A percentile compares a stretch with the other conserved stretches of the same genome.
Evolutionary conservation across 495 filamentous ascomycete genomes (phyloP).

Genomic region (Penicillium mononematosum): DNA sequence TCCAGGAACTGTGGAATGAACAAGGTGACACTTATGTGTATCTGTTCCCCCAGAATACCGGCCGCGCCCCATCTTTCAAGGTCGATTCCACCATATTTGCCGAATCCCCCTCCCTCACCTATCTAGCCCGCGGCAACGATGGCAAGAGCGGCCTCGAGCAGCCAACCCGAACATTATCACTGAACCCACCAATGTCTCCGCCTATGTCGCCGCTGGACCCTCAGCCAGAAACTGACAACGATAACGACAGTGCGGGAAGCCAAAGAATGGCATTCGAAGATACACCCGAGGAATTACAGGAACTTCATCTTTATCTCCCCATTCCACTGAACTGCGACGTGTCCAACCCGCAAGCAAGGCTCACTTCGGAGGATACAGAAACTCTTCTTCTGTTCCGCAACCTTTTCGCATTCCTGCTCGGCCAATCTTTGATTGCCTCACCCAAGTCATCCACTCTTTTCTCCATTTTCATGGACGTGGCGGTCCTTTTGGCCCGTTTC

Average conservation of each 20-base stretch:
- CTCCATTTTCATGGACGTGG: constrained; percentile 68
- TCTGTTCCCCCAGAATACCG: constrained; percentile 66
- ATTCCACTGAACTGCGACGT: constrained; percentile 52
- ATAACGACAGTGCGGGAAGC: constrained; percentile 45
- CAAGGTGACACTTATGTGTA: constrained; percentile 80
- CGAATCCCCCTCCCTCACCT: constrained; percentile 66
- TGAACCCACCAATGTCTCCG: constrained; percentile 44
- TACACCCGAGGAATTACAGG: constrained; percentile 42
- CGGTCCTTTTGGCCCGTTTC: constrained; percentile 65
- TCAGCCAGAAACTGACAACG: constrained; percentile 35
- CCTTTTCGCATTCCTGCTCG: constrained; percentile 83
- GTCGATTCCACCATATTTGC: constrained; percentile 69
- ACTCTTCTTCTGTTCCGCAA: constrained; percentile 78
- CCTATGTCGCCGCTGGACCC: constrained; percentile 37
- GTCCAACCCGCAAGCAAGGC: constrained; percentile 35
- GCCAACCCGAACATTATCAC: constrained; percentile 39
- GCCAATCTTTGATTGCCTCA: constrained; percentile 78
- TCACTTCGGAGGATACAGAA: constrained; percentile 59
- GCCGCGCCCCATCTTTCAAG: constrained; percentile 73
- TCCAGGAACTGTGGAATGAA: constrained; percentile 88
- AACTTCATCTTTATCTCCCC: constrained; percentile 72
- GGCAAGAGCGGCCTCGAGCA: constrained; percentile 41
- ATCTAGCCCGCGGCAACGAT: constrained; percentile 65
- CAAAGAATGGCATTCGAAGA: constrained; percentile 47
- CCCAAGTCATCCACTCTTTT: constrained; percentile 65